Percentiles rank a stretch among this genome's conserved stretches.
Evolutionary conservation across 345 rosid species (phyloP).

Genomic region (Salix caprea): DNA sequence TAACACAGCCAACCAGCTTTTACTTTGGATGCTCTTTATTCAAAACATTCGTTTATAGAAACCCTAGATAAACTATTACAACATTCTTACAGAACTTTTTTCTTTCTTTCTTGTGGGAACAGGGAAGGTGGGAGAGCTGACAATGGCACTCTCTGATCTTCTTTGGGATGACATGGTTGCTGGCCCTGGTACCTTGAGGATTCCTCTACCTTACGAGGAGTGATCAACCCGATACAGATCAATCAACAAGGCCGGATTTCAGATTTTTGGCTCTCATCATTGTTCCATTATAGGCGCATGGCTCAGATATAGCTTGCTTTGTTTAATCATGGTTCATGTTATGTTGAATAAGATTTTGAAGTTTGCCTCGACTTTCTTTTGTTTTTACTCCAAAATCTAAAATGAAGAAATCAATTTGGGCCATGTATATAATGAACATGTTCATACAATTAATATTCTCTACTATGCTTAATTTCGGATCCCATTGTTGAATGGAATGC

Average conservation of each 20-base stretch:
- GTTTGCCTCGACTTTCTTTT: background rate
- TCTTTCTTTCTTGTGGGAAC: conserved; percentile 4
- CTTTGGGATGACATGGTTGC: conserved; percentile 70
- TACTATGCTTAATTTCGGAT: too few relatives aligned
- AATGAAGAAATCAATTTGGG: background rate
- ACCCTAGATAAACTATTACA: background rate
- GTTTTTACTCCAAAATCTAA: background rate
- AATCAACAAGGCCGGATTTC: background rate
- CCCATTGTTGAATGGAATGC: too few relatives aligned
- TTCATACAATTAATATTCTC: too few relatives aligned
- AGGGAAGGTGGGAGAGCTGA: conserved; percentile 65
- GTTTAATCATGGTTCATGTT: background rate
- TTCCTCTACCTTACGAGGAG: conserved; percentile 33
- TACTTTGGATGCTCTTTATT: background rate
- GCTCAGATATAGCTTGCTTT: background rate
- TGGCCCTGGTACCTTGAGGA: conserved; percentile 44
- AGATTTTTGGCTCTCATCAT: background rate
- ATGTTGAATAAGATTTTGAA: conserved; percentile 3
- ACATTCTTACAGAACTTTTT: background rate
- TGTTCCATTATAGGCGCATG: background rate
- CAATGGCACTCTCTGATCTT: conserved; percentile 61
- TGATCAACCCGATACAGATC: background rate
- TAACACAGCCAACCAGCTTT: too few relatives aligned
- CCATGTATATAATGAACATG: too few relatives aligned
- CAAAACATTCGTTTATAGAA: background rate